These are phyloP conservation scores for Poa pratensis DNA, from an alignment of 176 grass and related monocot species.

Conservation along the genomic window DNA sequence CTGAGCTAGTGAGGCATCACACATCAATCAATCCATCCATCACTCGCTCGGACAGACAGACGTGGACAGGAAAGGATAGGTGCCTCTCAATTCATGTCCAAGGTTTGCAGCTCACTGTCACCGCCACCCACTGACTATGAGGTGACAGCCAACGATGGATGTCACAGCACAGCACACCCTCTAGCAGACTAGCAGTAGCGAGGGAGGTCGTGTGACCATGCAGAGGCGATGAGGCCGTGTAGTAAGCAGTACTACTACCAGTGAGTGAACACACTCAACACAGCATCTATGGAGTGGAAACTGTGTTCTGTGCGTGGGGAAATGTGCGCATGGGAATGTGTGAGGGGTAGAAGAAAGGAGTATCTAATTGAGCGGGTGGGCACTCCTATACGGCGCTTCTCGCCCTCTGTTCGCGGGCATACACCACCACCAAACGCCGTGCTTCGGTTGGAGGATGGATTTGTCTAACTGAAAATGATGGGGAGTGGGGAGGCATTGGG, in stretches of 20 bases:
- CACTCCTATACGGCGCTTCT: neutral
- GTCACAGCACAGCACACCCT: slow-evolving; percentile 11
- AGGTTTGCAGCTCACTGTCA: slow-evolving; percentile 44
- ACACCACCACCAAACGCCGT: neutral
- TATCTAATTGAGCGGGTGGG: slow-evolving; percentile 36
- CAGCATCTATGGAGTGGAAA: slow-evolving; percentile 37
- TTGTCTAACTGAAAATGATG: slow-evolving; percentile 75
- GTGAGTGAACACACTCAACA: neutral
- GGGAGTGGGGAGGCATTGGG: slow-evolving; percentile 42
- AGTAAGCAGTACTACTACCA: neutral
- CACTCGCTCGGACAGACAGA: slow-evolving; percentile 20
- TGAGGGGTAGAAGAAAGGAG: slow-evolving; percentile 41
- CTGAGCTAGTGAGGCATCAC: slow-evolving; percentile 59
- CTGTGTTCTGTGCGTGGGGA: slow-evolving; percentile 36
- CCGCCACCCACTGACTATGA: slow-evolving; percentile 26
- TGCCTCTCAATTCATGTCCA: slow-evolving; percentile 65
- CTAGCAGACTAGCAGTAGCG: neutral
- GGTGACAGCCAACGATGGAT: slow-evolving; percentile 39
- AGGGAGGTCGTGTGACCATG: slow-evolving; percentile 11
- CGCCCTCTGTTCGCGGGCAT: neutral
- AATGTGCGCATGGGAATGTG: slow-evolving; percentile 77
- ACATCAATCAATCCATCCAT: slow-evolving; percentile 41
- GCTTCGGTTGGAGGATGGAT: slow-evolving; percentile 20
- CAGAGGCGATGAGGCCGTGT: slow-evolving; percentile 18
- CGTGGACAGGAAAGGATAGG: slow-evolving; percentile 68